Evolutionary conservation across 768 basidiomycete species (phyloP), one percentile per base, ranked within the genome.

Genomic region (Lactarius indigo): DNA sequence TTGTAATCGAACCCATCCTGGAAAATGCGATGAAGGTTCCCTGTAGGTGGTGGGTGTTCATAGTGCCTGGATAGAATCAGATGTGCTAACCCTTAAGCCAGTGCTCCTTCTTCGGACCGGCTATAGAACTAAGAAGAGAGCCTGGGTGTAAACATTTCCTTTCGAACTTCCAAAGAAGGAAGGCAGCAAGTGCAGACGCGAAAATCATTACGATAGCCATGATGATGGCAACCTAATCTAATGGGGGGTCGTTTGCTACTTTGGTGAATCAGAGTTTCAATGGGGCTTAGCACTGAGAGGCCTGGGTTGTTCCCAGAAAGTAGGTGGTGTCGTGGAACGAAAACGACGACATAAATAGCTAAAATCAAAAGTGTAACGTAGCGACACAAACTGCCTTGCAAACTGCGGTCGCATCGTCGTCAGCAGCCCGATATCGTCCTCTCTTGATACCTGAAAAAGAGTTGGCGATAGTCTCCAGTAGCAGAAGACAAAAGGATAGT

Each of bases 1-100:
- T 77, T 76, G 63, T 78, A 80, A 0, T 65, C 63, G 9, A 73
- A 55, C 0, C 76, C 76, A 61, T 80, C 79, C 39, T 72, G 72
- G 61, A 78, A 76, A 5, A 79, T 68, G 7, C 63, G 69, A 17
- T 73, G 75, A 58, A 72, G 72, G 60, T 79, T 79, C 18, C 78
- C 78, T 79, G 62, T 3, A 12, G n/a, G 20, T 7, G 33, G 18
- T 26, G n/a, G 50, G 23, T 15, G 26, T 20, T 28, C 7, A 30
- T 35, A 8, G 28, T n/a, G 13, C 31, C 17, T 15, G 7, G 18
- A 30, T 12, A n/a, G 9, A 31, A 20, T 3, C 18, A 30, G 33
- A 4, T 13, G 1, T 18, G 59, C 41, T 30, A 60, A 73, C 78
- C 78, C 59, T 74, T 76, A 20, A 79, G 52, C 78, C 78, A 79